Conservation (phyloP, 2,329 filamentous ascomycete species). For the Sporothrix mexicana region DNA sequence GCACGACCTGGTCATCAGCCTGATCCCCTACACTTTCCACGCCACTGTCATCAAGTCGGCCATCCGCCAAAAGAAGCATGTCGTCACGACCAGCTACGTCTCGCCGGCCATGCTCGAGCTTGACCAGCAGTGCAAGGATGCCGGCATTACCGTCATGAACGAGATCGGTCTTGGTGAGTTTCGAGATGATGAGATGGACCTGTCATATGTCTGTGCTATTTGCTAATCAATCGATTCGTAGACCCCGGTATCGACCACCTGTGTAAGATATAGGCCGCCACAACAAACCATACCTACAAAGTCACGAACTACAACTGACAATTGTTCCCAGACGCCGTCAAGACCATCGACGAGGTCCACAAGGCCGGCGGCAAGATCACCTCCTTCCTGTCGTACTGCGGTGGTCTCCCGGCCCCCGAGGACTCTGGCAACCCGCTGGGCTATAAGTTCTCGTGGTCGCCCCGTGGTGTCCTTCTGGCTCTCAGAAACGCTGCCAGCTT, state of each 20-base stretch:
- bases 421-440: constrained; percentile 86
- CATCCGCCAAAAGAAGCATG: constrained; percentile 92
- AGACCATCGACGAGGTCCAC: constrained; percentile 90
- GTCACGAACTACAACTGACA: neutral
- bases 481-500: constrained; percentile 84
- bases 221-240: constrained; percentile 42
- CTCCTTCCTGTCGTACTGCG: constrained; percentile 83
- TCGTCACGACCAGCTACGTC: constrained; percentile 94
- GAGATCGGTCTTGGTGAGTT: constrained; percentile 73
- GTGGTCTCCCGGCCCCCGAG: constrained; percentile 75
- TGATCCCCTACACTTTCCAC: constrained; percentile 94
- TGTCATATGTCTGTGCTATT: neutral
- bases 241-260: constrained; percentile 76
- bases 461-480: constrained; percentile 85
- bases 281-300: neutral
- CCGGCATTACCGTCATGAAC: constrained; percentile 96
- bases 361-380: constrained; percentile 82
- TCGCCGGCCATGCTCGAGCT: constrained; percentile 92
- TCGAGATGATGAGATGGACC: neutral
- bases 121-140: constrained; percentile 80
- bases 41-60: constrained; percentile 89
- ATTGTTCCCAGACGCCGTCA: constrained; percentile 73
- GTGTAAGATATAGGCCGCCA: constrained; percentile 39
- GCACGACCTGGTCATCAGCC: constrained; percentile 76
- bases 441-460: constrained; percentile 87